Evolutionary conservation across 148 eudicot species (phyloP), one percentile per base, ranked within the genome.

Genomic region (Limonium bicolor): DNA sequence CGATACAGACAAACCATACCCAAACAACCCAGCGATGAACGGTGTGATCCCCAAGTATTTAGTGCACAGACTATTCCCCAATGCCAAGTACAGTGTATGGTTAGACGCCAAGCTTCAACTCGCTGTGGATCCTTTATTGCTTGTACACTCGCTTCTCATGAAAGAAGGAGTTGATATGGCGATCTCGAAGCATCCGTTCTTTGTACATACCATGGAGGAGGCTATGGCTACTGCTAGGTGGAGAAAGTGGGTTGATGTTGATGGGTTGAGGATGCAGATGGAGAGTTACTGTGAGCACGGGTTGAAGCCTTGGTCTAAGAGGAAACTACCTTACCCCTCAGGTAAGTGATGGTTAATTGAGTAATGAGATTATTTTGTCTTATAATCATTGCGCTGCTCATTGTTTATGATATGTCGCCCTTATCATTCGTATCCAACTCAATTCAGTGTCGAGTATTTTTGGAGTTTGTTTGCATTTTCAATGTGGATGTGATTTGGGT

Each of bases 191-290:
- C 99, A 90, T 51, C 99, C 95, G 0, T 63, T 42, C 40, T 85
- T 66, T 17, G 16, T 56, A 20, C 85, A 85, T 57, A 85, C 99
- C 1, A 71, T 90, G 95, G 99, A 90, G 40, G 99, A 85, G 52
- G 95, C 99, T 2, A 67, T 73, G 76, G 95, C 95, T 0, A 90
- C 95, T 6, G 77, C 94, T 2, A 62, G 99, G 52, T 90, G 99
- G 99, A 76, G 73, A 55, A 90, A 85, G 56, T 85, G 93, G 95
- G 53, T 62, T 59, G 84, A 90, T 67, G 63, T 90, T 27, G 72
- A 85, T 26, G 76, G 46, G 5, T 63, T 90, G 40, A 78, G 54
- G 69, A 49, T 14, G 26, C 99, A 85, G 53, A 78, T 90, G 70
- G 95, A 81, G 66, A 76, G 72, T 0, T 90, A 90, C 29, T 90